Conservation (phyloP, 2,329 filamentous ascomycete genomes). For the Blastomyces silverae region DNA sequence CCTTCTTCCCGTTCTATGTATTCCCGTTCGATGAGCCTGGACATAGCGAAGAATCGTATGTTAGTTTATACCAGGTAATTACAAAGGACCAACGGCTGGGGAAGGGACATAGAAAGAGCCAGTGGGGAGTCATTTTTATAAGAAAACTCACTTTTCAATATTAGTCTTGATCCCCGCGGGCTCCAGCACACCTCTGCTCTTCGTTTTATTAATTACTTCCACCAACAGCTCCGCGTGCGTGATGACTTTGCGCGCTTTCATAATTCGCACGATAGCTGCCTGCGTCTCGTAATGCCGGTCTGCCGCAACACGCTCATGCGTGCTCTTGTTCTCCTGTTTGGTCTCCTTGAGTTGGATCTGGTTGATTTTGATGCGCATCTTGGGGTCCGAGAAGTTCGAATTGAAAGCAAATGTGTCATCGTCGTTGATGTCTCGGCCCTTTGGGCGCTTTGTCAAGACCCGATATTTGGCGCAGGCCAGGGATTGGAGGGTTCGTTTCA, state of each 20-base stretch:
- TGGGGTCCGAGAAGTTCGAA: conserved; percentile 65
- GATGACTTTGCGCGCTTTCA: conserved; percentile 90
- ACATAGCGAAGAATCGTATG: conserved; percentile 27
- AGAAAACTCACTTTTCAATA: conserved; percentile 70
- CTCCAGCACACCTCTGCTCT: conserved; percentile 77
- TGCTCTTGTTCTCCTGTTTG: conserved; percentile 87
- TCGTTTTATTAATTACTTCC: conserved; percentile 87
- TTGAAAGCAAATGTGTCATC: conserved; percentile 86
- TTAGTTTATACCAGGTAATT: neutral
- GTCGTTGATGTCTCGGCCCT: conserved; percentile 67
- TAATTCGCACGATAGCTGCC: conserved; percentile 90
- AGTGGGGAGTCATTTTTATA: conserved; percentile 6
- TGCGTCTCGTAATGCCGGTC: conserved; percentile 96
- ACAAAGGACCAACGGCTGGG: neutral
- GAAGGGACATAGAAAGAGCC: neutral
- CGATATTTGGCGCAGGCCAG: conserved; percentile 85
- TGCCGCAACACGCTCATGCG: conserved; percentile 78
- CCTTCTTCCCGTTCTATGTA: conserved; percentile 75
- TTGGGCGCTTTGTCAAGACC: conserved; percentile 77
- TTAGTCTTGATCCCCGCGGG: conserved; percentile 89
- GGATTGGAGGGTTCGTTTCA: conserved; percentile 87
- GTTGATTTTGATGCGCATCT: conserved; percentile 94
- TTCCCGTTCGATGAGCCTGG: conserved; percentile 81
- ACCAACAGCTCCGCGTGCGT: conserved; percentile 78
- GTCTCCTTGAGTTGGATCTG: conserved; percentile 97